These are phyloP conservation scores for Monosporascus sp. DNA, from an alignment of 2,329 filamentous ascomycete genomes.

Conservation along the genomic window DNA sequence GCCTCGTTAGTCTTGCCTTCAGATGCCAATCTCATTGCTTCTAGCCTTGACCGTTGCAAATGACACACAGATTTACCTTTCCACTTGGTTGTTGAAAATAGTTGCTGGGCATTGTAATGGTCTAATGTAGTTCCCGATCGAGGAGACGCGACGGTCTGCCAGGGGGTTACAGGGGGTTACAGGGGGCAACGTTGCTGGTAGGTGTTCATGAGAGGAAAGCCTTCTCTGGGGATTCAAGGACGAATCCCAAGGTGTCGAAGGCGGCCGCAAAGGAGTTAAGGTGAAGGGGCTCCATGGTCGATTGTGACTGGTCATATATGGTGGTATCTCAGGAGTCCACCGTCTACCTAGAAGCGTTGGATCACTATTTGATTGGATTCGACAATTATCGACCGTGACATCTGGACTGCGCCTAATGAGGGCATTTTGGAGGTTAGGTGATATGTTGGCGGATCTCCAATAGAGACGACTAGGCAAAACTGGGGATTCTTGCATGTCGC, in stretches of 20 bases:
- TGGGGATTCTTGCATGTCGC: neutral
- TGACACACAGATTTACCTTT: neutral
- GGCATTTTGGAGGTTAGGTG: neutral
- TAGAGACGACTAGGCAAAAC: neutral
- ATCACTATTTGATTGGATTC: neutral
- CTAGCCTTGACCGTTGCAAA: neutral
- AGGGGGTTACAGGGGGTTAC: neutral
- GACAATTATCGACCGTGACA: neutral
- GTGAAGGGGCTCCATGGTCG: neutral
- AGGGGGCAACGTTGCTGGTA: neutral
- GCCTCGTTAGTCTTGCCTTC: neutral
- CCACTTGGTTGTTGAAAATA: neutral
- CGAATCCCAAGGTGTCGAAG: neutral
- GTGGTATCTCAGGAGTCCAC: neutral
- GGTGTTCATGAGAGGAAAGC: neutral
- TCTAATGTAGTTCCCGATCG: neutral
- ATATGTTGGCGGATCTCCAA: neutral
- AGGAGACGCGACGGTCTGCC: neutral
- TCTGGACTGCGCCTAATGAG: neutral
- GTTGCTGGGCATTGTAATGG: neutral
- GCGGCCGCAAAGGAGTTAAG: neutral
- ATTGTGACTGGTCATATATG: neutral
- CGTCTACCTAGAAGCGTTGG: neutral
- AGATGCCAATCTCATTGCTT: neutral
- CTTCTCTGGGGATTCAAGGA: neutral